A percentile compares a stretch with the other conserved stretches of the same genome.
Conservation (phyloP, 2,329 filamentous ascomycete genomes). For the Scolecobasidium constrictum region DNA sequence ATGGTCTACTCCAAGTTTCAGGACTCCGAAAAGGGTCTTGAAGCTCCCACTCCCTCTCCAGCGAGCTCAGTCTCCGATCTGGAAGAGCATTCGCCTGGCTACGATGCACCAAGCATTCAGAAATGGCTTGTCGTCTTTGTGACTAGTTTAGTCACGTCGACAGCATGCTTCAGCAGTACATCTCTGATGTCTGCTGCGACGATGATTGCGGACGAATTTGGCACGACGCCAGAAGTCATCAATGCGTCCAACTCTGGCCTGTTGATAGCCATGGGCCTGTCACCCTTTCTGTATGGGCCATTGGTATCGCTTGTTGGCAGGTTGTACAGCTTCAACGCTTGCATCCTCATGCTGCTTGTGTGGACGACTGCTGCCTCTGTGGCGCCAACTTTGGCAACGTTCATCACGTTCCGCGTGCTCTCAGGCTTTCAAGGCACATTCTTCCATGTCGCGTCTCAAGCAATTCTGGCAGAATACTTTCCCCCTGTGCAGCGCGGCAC, state of each 20-base stretch:
- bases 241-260: conserved; percentile 13
- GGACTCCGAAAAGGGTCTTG: neutral
- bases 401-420: conserved; percentile 13
- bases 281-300: conserved; percentile 14
- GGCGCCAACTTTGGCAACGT: conserved; percentile 11
- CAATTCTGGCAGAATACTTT: conserved; percentile 15
- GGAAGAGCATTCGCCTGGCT: neutral
- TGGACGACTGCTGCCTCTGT: conserved; percentile 13
- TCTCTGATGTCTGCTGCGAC: conserved; percentile 28
- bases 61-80: neutral
- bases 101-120: neutral
- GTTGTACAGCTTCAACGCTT: conserved; percentile 1
- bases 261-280: conserved; percentile 14
- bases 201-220: conserved; percentile 29
- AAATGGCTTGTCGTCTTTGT: conserved; percentile 31
- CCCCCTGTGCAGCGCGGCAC: conserved; percentile 27
- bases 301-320: neutral
- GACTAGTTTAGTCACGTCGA: conserved; percentile 31
- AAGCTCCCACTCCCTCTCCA: neutral
- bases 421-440: conserved; percentile 14
- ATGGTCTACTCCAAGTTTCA: neutral
- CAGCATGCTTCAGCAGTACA: conserved; percentile 31
- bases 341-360: conserved; percentile 11
- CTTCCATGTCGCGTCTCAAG: conserved; percentile 15
- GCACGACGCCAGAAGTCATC: conserved; percentile 18